A percentile compares a stretch with the other conserved stretches of the same genome.
Evolutionary conservation across 208 protist genomes (phyloP).

Genomic region (Leptomonas pyrrhocoris): DNA sequence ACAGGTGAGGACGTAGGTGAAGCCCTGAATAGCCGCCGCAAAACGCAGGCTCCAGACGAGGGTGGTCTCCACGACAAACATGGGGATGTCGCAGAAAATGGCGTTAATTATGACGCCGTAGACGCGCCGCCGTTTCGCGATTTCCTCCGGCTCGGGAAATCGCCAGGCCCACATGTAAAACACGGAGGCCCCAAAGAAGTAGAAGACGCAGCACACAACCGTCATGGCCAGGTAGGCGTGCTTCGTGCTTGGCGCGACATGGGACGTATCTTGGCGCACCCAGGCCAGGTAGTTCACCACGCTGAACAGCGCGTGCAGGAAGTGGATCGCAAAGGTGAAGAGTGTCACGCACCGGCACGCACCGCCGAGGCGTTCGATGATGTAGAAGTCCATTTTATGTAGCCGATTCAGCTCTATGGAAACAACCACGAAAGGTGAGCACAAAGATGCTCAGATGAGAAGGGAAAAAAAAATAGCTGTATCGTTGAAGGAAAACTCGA

Average conservation of each 20-base stretch:
- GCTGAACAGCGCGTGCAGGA: constrained; percentile 75
- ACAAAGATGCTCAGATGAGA: not conserved
- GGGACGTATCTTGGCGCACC: constrained; percentile 42
- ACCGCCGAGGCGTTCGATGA: constrained; percentile 69
- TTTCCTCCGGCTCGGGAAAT: constrained; percentile 85
- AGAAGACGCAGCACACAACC: constrained; percentile 68
- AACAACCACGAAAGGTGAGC: not conserved
- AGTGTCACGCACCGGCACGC: constrained; percentile 62
- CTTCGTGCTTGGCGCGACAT: constrained; percentile 30
- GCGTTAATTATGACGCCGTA: constrained; percentile 81
- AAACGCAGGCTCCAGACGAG: constrained; percentile 78
- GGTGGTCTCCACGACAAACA: constrained; percentile 78
- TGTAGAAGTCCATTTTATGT: constrained; percentile 34
- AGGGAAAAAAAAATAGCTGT: constrained; percentile 1
- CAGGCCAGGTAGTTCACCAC: constrained; percentile 73
- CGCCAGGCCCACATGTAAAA: constrained; percentile 94
- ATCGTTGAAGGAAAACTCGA: too few species aligned
- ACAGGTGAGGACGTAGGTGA: constrained; percentile 76
- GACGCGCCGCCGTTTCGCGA: constrained; percentile 79
- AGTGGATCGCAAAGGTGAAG: constrained; percentile 83
- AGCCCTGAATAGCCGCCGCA: constrained; percentile 58
- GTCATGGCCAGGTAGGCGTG: constrained; percentile 70
- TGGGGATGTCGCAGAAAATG: constrained; percentile 80
- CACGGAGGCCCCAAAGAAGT: constrained; percentile 71
- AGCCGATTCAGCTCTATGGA: not conserved